Percentiles rank a stretch among this genome's conserved stretches.
These are phyloP conservation scores for Phytopythium ostracodes DNA, from an alignment of 352 stramenopile genomes.

Conservation along the genomic window DNA sequence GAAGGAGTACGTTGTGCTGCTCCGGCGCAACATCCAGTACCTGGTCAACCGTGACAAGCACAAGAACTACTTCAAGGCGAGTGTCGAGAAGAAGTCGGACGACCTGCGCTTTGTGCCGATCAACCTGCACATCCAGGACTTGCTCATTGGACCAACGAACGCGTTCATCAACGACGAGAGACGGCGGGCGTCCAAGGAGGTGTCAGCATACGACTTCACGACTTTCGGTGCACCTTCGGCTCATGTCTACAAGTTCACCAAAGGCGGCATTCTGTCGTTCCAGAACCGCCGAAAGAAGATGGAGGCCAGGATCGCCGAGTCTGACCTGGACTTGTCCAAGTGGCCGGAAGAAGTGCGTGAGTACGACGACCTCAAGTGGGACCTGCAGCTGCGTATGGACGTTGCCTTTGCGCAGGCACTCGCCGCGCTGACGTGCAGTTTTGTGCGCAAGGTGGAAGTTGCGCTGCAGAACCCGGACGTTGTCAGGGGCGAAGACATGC, in stretches of 20 bases:
- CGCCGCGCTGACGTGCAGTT: conserved; percentile 66
- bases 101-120: conserved; percentile 84
- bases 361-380: conserved; percentile 84
- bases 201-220: conserved; percentile 82
- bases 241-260: conserved; percentile 87
- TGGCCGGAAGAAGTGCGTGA: conserved; percentile 80
- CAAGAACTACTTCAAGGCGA: conserved; percentile 88
- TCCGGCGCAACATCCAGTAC: conserved; percentile 84
- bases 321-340: conserved; percentile 65
- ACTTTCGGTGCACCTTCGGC: conserved; percentile 78
- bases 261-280: conserved; percentile 78
- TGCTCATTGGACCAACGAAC: conserved; percentile 78
- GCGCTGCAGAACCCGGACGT: conserved; percentile 77
- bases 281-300: conserved; percentile 81
- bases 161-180: conserved; percentile 84
- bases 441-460: conserved; percentile 85
- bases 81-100: conserved; percentile 79
- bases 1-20: conserved; percentile 77
- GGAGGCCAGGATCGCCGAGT: conserved; percentile 64
- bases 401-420: conserved; percentile 73
- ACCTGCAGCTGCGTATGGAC: conserved; percentile 84
- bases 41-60: conserved; percentile 85
- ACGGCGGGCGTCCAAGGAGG: conserved; percentile 70
- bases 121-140: conserved; percentile 85
- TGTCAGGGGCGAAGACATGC: conserved; percentile 69